phyloP scores from a whole-genome alignment of 208 protist genomes.

The Leishmania mexicana region DNA sequence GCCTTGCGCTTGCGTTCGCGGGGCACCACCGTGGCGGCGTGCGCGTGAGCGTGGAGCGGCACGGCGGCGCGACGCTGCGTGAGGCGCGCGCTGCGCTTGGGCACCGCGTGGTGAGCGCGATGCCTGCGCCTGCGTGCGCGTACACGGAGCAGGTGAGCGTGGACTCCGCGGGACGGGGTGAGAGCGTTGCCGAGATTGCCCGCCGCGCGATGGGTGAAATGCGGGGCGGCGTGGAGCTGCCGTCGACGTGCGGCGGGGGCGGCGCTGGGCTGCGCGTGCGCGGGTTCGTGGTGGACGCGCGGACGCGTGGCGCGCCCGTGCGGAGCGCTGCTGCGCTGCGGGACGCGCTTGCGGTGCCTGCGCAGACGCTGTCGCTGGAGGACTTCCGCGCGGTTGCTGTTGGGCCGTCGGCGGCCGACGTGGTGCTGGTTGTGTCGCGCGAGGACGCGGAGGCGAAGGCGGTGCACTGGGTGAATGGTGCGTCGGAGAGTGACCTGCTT shows the following conservation, averaged over 20 bases:
- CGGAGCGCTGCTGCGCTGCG: neutral
- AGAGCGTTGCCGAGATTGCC: neutral
- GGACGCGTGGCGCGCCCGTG: slow-evolving; percentile 14
- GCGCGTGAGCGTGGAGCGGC: slow-evolving; percentile 5
- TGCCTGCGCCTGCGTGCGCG: slow-evolving; percentile 33
- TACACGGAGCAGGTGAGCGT: slow-evolving; percentile 9
- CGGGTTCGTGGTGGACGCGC: slow-evolving; percentile 37
- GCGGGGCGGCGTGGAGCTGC: slow-evolving; percentile 17
- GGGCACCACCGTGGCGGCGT: slow-evolving; percentile 37
- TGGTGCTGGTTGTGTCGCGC: slow-evolving; percentile 37
- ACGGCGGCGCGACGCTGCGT: slow-evolving; percentile 13
- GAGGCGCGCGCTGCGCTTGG: slow-evolving; percentile 17
- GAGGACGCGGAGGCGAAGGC: slow-evolving; percentile 35
- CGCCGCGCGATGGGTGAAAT: neutral
- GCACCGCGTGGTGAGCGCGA: slow-evolving; percentile 25
- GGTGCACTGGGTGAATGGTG: slow-evolving; percentile 51
- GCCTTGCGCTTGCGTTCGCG: slow-evolving; percentile 43
- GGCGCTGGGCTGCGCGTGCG: slow-evolving; percentile 29
- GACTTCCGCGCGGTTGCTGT: slow-evolving; percentile 46
- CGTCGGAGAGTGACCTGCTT: slow-evolving; percentile 57
- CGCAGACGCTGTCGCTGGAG: slow-evolving; percentile 61
- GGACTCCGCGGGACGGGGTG: neutral
- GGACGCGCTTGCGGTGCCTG: slow-evolving; percentile 36
- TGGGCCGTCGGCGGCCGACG: slow-evolving; percentile 19
- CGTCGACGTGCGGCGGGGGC: slow-evolving; percentile 13